Base-by-base conservation (phyloP, 352 stramenopile species). In the Pythium grandisporangium region DNA sequence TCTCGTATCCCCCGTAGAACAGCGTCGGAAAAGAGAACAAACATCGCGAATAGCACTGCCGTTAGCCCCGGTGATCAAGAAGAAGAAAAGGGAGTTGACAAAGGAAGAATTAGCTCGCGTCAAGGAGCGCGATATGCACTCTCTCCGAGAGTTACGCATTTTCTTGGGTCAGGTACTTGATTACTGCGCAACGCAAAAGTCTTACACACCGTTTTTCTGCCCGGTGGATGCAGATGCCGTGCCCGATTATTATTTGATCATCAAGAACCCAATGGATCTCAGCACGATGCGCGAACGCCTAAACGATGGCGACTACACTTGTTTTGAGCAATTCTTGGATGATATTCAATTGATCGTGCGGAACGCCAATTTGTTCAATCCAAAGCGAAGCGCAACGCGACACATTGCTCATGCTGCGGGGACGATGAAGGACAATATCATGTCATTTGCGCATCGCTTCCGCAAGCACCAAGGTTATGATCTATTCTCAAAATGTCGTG, bases 331-430 rank as follows among this genome's bases (percentile, higher is more conserved):
- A 29, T 96, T 96, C 37, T 68, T 93, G 46, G 62, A 76, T 32
- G 83, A 96, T 46, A 82, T 96, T 22, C 68, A 89, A 38, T 67
- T 87, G 37, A 95, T 96, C 22, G 73, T 93, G 21, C 59, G 65
- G 8, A 96, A 96, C 37, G 85, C 86, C 22, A 88, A 90, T 32
- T 64, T 93, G 25, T 95, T 93, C 56, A 95, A 96, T 51, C 86
- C 86, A 7, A 84, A 79, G 32, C 66, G 68, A 23, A 89, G 78
- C 34, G 55, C 59, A 26, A 85, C 82, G 5, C 55, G 77, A 10
- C 64, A 81, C 30, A 89, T 93, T 38, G 80, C 77, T 4, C 78
- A 89, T 40, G 71, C 82, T 5, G 86, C 85, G 10, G 70, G 67
- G 12, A 74, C 68, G 12, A 95, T 96, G 83, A 77, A 90, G 35